Conservation (phyloP, 2,329 filamentous ascomycete species). For the Ceratocystis papillata region DNA sequence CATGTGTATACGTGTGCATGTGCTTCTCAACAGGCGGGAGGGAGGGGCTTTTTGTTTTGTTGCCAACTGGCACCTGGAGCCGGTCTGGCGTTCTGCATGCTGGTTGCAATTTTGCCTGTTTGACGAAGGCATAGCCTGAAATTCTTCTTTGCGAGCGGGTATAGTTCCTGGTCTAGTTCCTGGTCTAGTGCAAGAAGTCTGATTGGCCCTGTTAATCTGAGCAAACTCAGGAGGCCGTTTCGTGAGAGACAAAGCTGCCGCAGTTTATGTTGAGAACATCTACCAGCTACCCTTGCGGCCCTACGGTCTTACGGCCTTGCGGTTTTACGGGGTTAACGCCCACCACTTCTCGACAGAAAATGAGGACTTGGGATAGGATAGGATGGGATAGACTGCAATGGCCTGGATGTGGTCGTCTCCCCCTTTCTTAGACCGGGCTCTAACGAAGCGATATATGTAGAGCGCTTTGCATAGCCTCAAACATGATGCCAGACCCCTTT, state of each 20-base stretch:
- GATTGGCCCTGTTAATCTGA: not conserved
- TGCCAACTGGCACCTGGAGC: not conserved
- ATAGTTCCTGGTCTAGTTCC: too few relatives aligned
- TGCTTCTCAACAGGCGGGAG: not conserved
- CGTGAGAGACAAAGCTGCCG: not conserved
- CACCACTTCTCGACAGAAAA: not conserved
- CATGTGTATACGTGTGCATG: not conserved
- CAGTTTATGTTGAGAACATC: not conserved
- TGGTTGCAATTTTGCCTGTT: not conserved
- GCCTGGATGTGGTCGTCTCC: not conserved
- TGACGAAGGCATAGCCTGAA: not conserved
- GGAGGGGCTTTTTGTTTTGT: not conserved
- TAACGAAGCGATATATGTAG: not conserved
- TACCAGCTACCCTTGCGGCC: not conserved
- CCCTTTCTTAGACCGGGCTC: not conserved
- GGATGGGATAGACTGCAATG: not conserved
- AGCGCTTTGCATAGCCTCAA: constrained; percentile 8
- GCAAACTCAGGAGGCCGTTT: not conserved
- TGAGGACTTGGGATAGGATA: not conserved
- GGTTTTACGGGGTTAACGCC: not conserved
- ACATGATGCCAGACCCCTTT: not conserved
- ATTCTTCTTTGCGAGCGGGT: not conserved
- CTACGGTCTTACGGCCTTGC: not conserved
- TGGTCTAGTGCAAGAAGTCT: not conserved
- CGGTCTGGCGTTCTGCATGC: not conserved